A percentile compares a stretch with the other conserved stretches of the same genome.
Conservation (phyloP, 371 early-diverging fungal genomes). For the Apophysomyces elegans region DNA sequence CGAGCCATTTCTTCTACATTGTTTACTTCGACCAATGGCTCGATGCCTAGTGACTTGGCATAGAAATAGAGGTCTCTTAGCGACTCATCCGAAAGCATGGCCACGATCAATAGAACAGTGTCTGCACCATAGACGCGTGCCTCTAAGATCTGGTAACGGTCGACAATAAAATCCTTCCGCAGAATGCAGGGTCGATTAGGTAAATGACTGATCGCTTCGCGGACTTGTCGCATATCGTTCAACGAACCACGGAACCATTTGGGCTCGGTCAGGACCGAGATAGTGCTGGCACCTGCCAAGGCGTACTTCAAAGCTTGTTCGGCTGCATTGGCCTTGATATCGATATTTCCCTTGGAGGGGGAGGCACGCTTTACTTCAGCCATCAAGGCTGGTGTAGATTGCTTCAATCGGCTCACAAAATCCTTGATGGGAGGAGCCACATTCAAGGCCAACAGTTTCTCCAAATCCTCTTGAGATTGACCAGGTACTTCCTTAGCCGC, state of each 20-base stretch:
- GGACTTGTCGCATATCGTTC: slow-evolving; percentile 87
- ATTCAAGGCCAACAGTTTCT: slow-evolving; percentile 69
- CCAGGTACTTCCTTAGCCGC: slow-evolving; percentile 78
- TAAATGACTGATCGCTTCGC: slow-evolving; percentile 64
- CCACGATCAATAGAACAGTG: slow-evolving; percentile 94
- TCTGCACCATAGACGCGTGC: slow-evolving; percentile 93
- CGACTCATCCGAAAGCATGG: slow-evolving; percentile 79
- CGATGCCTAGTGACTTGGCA: slow-evolving; percentile 85
- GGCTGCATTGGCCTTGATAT: slow-evolving; percentile 80
- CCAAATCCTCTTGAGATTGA: slow-evolving; percentile 66
- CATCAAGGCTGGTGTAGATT: slow-evolving; percentile 72
- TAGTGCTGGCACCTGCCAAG: slow-evolving; percentile 86
- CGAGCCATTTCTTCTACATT: slow-evolving; percentile 86
- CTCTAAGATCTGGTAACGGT: slow-evolving; percentile 94
- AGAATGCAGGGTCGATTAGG: slow-evolving; percentile 90
- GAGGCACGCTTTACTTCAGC: slow-evolving; percentile 98
- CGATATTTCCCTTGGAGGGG: slow-evolving; percentile 94
- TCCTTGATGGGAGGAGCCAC: slow-evolving; percentile 80
- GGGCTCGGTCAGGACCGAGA: slow-evolving; percentile 97
- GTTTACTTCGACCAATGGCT: slow-evolving; percentile 98
- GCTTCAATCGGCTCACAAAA: slow-evolving; percentile 72
- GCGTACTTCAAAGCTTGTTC: slow-evolving; percentile 88
- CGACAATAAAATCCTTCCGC: slow-evolving; percentile 97
- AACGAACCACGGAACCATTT: slow-evolving; percentile 96
- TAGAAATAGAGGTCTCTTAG: slow-evolving; percentile 72